Evolutionary conservation across 345 rosid species (phyloP).

Genomic region (Eucalyptus camaldulensis): DNA sequence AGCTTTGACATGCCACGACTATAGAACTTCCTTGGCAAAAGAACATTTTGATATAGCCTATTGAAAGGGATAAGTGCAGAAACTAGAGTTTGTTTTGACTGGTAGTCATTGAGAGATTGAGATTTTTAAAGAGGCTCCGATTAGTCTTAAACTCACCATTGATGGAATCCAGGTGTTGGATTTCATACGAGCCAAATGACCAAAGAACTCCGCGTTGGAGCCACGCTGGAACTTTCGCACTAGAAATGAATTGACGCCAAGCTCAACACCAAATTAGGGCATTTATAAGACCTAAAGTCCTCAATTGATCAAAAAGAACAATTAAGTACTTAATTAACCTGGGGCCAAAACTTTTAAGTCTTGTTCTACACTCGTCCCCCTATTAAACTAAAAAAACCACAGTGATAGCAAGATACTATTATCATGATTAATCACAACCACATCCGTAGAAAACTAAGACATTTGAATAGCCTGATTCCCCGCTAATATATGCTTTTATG

Average conservation of each 20-base stretch:
- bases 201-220: neutral
- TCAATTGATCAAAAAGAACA: neutral
- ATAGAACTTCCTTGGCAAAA: neutral
- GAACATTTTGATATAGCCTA: neutral
- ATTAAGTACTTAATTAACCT: neutral
- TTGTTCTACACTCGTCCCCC: neutral
- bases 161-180: neutral
- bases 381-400: neutral
- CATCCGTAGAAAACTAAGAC: neutral
- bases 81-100: neutral
- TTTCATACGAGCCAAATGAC: neutral
- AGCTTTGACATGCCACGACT: neutral
- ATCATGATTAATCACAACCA: neutral
- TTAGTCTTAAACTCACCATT: neutral
- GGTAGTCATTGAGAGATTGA: neutral
- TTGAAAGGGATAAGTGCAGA: neutral
- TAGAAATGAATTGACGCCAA: neutral
- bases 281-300: neutral
- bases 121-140: neutral
- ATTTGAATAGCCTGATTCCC: neutral
- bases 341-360: neutral
- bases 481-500: neutral
- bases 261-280: neutral
- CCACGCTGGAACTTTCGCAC: neutral
- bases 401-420: neutral